Base-by-base conservation (phyloP, 192 early-diverging fungal species). In the Backusella mclennaniae region DNA sequence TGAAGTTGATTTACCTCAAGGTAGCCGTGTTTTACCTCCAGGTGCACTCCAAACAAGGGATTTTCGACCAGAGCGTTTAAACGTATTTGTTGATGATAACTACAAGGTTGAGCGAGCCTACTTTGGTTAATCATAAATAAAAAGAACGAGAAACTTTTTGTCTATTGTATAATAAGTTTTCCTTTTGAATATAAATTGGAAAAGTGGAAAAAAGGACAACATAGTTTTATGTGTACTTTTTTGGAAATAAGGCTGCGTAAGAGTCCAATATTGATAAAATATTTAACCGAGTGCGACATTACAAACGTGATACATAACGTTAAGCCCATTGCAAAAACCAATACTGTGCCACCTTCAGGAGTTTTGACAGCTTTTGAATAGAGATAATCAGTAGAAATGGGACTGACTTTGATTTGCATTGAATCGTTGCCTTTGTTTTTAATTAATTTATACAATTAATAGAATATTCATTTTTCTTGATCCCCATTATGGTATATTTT, bases 41-140 rank as follows among this genome's bases (percentile, higher is more conserved):
- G 72, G 78, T 36, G 35, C 76, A 14, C 76, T 86, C 12, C 66
- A 72, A 35, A 89, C 87, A 9, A 84, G 84, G 81, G 87, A 89
- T 36, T 87, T 70, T 63, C 23, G 66, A 36, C 81, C 83, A 9
- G 79, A 85, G 11, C 70, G 87, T 19, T 66, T 89, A 49, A 89
- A 89, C 56, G 71, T 89, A 6, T 68, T 68, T 68, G 67, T 68
- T 8, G 35, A 33, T 35, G n/a, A 68, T 7, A 35, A 68, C n/a
- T 68, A 68, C 36, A 35, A 35, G 19, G 21, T 68, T 68, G 67
- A 68, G 19, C 15, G n/a, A 1, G 67, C 35, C 36, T 68, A 68
- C 36, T 68, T 68, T 21, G 35, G 67, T 36, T 44, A 17, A 44
- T 44, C 12, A 17, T 68, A 36, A 36, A 68, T 66, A 68, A 17